A percentile compares a stretch with the other conserved stretches of the same genome.
These are phyloP conservation scores for Huntiella bhutanensis DNA, from an alignment of 2,329 filamentous ascomycete genomes.

Conservation along the genomic window DNA sequence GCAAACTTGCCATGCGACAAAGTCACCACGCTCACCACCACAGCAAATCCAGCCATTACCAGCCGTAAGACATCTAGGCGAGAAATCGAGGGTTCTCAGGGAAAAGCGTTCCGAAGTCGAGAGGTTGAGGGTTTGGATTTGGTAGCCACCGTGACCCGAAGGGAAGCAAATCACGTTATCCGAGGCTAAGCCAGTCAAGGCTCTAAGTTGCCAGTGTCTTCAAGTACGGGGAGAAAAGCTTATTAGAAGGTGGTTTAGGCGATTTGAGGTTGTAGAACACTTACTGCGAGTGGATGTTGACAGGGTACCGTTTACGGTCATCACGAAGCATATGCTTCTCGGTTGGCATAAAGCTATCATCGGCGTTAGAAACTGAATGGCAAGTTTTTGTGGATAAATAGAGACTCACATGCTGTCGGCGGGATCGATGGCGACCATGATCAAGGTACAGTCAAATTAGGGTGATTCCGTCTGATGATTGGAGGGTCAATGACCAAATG, in stretches of 20 bases:
- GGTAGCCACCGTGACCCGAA: constrained; percentile 45
- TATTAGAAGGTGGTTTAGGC: constrained; percentile 11
- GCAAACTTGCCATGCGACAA: constrained; percentile 53
- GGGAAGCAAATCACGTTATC: constrained; percentile 72
- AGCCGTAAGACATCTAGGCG: constrained; percentile 72
- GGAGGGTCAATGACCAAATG: not conserved
- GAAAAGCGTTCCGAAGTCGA: constrained; percentile 34
- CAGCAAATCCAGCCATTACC: constrained; percentile 78
- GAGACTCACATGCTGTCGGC: constrained; percentile 8
- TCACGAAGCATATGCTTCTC: constrained; percentile 42
- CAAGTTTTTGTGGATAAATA: constrained; percentile 2
- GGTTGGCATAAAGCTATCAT: constrained; percentile 25
- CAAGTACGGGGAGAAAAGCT: not conserved
- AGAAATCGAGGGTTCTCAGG: constrained; percentile 45
- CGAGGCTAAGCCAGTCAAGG: constrained; percentile 68
- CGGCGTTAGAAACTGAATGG: constrained; percentile 29
- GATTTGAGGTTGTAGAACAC: constrained; percentile 14
- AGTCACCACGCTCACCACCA: constrained; percentile 75
- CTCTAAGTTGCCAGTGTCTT: constrained; percentile 77
- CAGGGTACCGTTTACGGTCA: constrained; percentile 47
- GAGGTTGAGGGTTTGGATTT: constrained; percentile 50
- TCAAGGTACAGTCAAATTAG: not conserved
- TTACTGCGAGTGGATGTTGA: constrained; percentile 46
- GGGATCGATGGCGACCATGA: constrained; percentile 26
- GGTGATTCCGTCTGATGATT: too few relatives aligned